Conservation (phyloP, 2,329 filamentous ascomycete genomes). For the Alternaria incomplexa region DNA sequence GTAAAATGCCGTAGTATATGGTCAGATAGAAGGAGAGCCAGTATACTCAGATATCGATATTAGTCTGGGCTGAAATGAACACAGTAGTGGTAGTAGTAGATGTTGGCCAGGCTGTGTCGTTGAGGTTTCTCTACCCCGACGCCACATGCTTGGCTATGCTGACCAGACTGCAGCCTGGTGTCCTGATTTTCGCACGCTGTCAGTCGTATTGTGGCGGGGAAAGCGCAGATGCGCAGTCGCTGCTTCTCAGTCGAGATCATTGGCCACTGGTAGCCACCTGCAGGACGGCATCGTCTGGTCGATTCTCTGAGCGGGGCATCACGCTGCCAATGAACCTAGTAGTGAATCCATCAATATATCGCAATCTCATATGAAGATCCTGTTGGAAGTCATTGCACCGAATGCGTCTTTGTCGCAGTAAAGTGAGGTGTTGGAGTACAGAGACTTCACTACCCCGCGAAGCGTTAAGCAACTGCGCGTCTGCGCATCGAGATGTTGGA, state of each 20-base stretch:
- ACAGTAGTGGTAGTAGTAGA: not conserved
- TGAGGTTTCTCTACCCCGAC: not conserved
- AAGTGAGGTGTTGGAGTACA: not conserved
- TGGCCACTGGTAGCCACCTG: not conserved
- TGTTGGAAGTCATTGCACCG: too few species aligned
- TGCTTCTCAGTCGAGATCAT: not conserved
- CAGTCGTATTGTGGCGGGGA: not conserved
- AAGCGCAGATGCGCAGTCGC: not conserved
- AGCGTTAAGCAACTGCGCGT: not conserved
- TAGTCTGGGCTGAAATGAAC: too few species aligned
- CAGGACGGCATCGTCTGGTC: not conserved
- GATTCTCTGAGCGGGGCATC: accelerated
- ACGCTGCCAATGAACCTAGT: not conserved
- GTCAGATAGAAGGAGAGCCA: too few species aligned
- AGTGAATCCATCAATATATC: too few species aligned
- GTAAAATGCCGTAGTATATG: too few species aligned
- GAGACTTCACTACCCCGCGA: not conserved
- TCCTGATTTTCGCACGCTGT: not conserved
- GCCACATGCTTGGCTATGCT: not conserved
- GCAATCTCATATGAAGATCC: too few species aligned
- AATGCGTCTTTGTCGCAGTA: not conserved
- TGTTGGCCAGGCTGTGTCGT: not conserved
- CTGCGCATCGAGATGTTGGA: not conserved
- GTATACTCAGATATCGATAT: too few species aligned
- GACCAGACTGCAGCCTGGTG: not conserved